phyloP scores from a whole-genome alignment of 192 early-diverging fungal genomes.

The Coemansia sp. region DNA sequence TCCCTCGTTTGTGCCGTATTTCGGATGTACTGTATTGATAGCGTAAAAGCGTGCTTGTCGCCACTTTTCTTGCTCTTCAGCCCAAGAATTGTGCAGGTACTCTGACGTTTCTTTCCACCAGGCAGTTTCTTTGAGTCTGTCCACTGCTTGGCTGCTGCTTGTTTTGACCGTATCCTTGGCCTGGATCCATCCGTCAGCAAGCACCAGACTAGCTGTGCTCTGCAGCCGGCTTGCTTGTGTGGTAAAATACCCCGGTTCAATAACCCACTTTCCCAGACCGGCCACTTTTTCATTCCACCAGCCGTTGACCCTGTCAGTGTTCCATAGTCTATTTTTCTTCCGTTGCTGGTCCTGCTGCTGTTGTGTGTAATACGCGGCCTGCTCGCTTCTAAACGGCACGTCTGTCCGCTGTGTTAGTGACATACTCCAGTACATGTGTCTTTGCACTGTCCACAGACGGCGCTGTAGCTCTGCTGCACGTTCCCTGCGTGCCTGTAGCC shows the following conservation, averaged over 20 bases:
- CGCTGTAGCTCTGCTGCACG: slow-evolving; percentile 24
- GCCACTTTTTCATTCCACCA: slow-evolving; percentile 38
- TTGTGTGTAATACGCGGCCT: not conserved
- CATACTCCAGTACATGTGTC: slow-evolving; percentile 53
- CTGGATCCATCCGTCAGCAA: slow-evolving; percentile 10
- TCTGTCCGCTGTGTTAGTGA: slow-evolving; percentile 27
- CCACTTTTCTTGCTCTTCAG: slow-evolving; percentile 33
- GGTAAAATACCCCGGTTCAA: slow-evolving; percentile 22
- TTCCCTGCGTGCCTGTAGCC: slow-evolving; percentile 28
- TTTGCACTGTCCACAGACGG: slow-evolving; percentile 14
- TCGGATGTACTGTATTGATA: slow-evolving; percentile 39
- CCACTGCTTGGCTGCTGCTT: slow-evolving; percentile 2
- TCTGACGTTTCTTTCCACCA: slow-evolving; percentile 14
- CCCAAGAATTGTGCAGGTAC: slow-evolving; percentile 7
- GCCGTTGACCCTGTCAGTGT: not conserved
- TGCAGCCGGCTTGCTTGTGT: slow-evolving; percentile 2
- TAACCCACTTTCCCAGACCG: slow-evolving; percentile 19
- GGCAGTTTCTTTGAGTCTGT: slow-evolving; percentile 10
- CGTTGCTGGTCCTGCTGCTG: not conserved
- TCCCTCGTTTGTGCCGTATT: not conserved
- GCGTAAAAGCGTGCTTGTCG: slow-evolving; percentile 24
- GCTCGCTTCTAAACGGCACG: slow-evolving; percentile 3
- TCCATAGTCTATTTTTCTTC: not conserved
- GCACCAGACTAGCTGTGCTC: not conserved
- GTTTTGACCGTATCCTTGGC: slow-evolving; percentile 4